Evolutionary conservation across 2,329 filamentous ascomycete species (phyloP), one percentile per base, ranked within the genome.

Genomic region (Macroventuria anomochaeta): DNA sequence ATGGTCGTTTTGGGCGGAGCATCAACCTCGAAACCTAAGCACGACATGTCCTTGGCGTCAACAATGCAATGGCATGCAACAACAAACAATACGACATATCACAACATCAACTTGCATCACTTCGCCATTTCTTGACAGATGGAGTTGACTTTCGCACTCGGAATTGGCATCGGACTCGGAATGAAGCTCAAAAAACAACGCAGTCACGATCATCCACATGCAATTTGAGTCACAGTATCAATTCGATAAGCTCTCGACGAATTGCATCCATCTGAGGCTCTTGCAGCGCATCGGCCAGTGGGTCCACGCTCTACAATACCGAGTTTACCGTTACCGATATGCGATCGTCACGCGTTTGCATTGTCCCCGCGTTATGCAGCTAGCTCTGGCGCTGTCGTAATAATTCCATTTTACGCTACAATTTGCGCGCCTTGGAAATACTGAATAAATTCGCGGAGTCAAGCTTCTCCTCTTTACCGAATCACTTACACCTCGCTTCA

Each of bases 1-100:
- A 99, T 77, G 93, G 92, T 28, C 86, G 96, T 58, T 99, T 99
- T 77, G 95, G 95, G 50, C 87, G 90, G 75, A 96, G 93, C 75
- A 99, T 99, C 81, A 99, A 99, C 77, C 82, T 97, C 62, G 95
- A 99, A 77, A 91, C 89, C 64, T 95, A 59, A 53, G 10, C 15
- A 40, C 26, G 43, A 33, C 33, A 28, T 39, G 10, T 15, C 28
- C 17, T 21, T 40, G 37, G 44, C 44, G n/a, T 21, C 12, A 18
- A 3, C 3, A 39, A 7, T 31, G 32, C 33, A 44, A n/a, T 17
- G 12, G n/a, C 28, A 28, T 21, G 38, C 42, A 38, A 38, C 26
- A 34, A 10, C 17, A 38, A 38, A 26, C 18, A 38, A 38, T 40
- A 40, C 39, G n/a, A 40, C 39, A 13, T 17, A 15, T 26, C 33